Conservation (phyloP, 1,284 basidiomycete species). For the Microbotryomycetes sp. region DNA sequence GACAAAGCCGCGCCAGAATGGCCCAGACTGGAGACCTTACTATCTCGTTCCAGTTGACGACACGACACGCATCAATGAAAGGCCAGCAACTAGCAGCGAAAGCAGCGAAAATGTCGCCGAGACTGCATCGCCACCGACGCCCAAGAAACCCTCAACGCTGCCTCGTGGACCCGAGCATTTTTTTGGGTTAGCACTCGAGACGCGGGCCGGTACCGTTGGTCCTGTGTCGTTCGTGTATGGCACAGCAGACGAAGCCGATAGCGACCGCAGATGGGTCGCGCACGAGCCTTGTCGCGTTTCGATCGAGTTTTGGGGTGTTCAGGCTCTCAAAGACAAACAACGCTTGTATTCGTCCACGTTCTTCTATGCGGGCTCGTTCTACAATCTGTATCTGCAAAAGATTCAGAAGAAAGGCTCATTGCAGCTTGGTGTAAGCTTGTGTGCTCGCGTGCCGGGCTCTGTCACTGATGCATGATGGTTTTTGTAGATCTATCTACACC, state of each 20-base stretch:
- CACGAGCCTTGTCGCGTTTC: slow-evolving; percentile 64
- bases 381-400: slow-evolving; percentile 81
- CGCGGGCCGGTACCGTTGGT: not conserved
- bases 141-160: slow-evolving; percentile 33
- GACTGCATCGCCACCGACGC: not conserved
- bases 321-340: slow-evolving; percentile 71
- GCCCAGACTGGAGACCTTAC: slow-evolving; percentile 42
- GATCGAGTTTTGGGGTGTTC: slow-evolving; percentile 85
- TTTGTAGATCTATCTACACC: slow-evolving; percentile 67
- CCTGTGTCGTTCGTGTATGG: not conserved
- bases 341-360: slow-evolving; percentile 49
- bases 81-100: not conserved
- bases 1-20: not conserved
- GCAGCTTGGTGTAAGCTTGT: slow-evolving; percentile 55
- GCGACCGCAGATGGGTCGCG: slow-evolving; percentile 37
- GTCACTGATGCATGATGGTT: not conserved
- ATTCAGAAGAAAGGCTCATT: slow-evolving; percentile 60
- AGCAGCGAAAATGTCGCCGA: too few relatives aligned
- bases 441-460: not conserved
- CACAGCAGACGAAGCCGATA: not conserved
- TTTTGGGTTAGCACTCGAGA: slow-evolving; percentile 40
- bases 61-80: slow-evolving; percentile 71
- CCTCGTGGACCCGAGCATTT: slow-evolving; percentile 38
- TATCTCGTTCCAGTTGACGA: slow-evolving; percentile 68
- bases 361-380: slow-evolving; percentile 53